A percentile compares a stretch with the other conserved stretches of the same genome.
phyloP scores from a whole-genome alignment of 441 rosid species.

The Mallotus japonicus region DNA sequence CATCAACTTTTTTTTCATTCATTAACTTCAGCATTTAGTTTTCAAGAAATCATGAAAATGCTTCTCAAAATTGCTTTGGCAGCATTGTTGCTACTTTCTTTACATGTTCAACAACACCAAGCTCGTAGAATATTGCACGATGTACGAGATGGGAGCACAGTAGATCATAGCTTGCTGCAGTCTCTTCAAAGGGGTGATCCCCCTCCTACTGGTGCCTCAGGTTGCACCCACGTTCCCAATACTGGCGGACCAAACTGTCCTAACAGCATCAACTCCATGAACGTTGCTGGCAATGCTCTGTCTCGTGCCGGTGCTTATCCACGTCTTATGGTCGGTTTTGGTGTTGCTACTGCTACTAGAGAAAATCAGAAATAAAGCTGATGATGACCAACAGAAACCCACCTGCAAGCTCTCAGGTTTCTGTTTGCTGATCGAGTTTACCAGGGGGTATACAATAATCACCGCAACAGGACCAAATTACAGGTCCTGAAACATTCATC shows the following conservation, averaged over 20 bases:
- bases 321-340: constrained; percentile 22
- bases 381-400: not conserved
- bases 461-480: not conserved
- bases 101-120: constrained; percentile 28
- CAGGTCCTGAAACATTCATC: not conserved
- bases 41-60: constrained; percentile 27
- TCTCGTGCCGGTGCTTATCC: constrained; percentile 31
- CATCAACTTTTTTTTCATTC: not conserved
- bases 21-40: not conserved
- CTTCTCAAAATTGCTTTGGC: constrained; percentile 18
- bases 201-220: constrained; percentile 43
- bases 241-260: constrained; percentile 40
- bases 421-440: constrained; percentile 3
- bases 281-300: constrained; percentile 35
- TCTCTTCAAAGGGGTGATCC: constrained; percentile 44
- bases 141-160: constrained; percentile 3
- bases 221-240: constrained; percentile 63
- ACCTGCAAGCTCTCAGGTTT: not conserved
- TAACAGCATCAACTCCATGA: constrained; percentile 28
- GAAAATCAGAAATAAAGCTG: constrained; percentile 16
- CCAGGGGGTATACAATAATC: not conserved
- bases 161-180: constrained; percentile 35
- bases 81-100: constrained; percentile 26
- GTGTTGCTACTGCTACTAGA: constrained; percentile 21
- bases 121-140: constrained; percentile 36